A percentile compares a stretch with the other conserved stretches of the same genome.
These are phyloP conservation scores for Pichia sp. DNA, from an alignment of 1,139 yeast species.

Conservation along the genomic window DNA sequence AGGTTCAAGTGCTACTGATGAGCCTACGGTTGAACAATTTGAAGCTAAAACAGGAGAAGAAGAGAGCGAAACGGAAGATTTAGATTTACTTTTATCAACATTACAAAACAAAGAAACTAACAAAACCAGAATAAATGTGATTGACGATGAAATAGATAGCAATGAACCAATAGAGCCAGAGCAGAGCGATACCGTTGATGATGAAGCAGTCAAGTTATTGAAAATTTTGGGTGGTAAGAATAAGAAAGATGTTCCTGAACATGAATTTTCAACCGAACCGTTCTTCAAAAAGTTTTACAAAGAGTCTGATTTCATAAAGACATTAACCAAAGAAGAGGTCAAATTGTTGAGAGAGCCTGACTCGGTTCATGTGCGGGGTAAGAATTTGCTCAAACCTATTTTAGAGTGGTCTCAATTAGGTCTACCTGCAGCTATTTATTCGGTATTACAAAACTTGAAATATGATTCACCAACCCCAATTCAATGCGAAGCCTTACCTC, in stretches of 20 bases:
- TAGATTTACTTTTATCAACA: slow-evolving; percentile 9
- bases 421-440: slow-evolving; percentile 55
- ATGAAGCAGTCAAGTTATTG: slow-evolving; percentile 20
- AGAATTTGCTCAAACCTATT: slow-evolving; percentile 62
- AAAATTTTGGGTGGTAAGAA: slow-evolving; percentile 24
- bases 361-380: slow-evolving; percentile 62
- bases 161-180: not conserved
- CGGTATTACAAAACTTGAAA: slow-evolving; percentile 42
- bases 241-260: slow-evolving; percentile 44
- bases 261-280: slow-evolving; percentile 40
- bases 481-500: slow-evolving; percentile 89
- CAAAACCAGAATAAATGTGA: not conserved
- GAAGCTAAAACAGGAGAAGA: no score
- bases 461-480: slow-evolving; percentile 77
- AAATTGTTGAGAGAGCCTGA: slow-evolving; percentile 53
- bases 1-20: no score
- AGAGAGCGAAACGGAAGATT: slow-evolving; percentile 12
- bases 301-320: slow-evolving; percentile 54
- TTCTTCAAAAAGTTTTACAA: slow-evolving; percentile 63
- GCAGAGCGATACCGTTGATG: slow-evolving; percentile 13
- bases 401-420: slow-evolving; percentile 80
- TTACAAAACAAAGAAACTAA: slow-evolving; percentile 5
- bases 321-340: slow-evolving; percentile 49
- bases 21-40: no score
- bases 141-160: slow-evolving; percentile 7